Percentiles rank a stretch among this genome's conserved stretches.
phyloP scores from a whole-genome alignment of 1,284 basidiomycete genomes.

The Amylostereum areolatum region DNA sequence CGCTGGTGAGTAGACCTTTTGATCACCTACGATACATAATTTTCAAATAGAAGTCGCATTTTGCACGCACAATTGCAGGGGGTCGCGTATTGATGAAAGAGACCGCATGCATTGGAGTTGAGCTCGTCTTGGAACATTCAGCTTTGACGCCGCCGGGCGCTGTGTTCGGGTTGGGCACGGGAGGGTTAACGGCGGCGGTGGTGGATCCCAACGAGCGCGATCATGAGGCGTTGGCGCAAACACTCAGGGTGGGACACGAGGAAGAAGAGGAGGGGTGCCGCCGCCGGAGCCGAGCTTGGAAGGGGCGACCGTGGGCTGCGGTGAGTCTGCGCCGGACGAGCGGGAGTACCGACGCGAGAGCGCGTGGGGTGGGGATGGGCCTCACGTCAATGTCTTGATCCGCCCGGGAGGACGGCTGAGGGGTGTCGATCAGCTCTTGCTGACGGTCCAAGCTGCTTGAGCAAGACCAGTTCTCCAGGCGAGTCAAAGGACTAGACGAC shows the following conservation, averaged over 20 bases:
- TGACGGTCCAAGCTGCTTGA: constrained; percentile 17
- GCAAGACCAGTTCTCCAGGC: constrained; percentile 29
- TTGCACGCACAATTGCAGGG: too few species aligned
- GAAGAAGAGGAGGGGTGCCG: constrained; percentile 40
- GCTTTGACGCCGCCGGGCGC: constrained; percentile 77
- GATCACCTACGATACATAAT: too few species aligned
- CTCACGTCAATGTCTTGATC: constrained; percentile 30
- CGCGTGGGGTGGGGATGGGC: constrained; percentile 13
- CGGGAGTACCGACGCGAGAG: too few species aligned
- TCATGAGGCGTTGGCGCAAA: constrained; percentile 36
- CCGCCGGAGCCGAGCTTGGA: constrained; percentile 39
- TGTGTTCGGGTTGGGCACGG: constrained; percentile 28
- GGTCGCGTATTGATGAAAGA: too few species aligned
- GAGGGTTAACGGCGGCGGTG: constrained; percentile 53
- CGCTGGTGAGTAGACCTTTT: too few species aligned
- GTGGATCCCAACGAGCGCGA: constrained; percentile 52
- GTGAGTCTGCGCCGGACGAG: constrained; percentile 24
- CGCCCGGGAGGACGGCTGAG: too few species aligned
- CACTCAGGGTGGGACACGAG: constrained; percentile 50
- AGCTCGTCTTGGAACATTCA: constrained; percentile 80
- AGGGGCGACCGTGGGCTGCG: constrained; percentile 25
- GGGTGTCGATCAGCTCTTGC: constrained; percentile 10
- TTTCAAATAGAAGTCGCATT: too few species aligned
- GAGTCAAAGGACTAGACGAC: constrained; percentile 44
- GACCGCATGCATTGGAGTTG: constrained; percentile 77